Base-by-base conservation (phyloP, 257 asterid genomes). In the Solanum chilense region DNA sequence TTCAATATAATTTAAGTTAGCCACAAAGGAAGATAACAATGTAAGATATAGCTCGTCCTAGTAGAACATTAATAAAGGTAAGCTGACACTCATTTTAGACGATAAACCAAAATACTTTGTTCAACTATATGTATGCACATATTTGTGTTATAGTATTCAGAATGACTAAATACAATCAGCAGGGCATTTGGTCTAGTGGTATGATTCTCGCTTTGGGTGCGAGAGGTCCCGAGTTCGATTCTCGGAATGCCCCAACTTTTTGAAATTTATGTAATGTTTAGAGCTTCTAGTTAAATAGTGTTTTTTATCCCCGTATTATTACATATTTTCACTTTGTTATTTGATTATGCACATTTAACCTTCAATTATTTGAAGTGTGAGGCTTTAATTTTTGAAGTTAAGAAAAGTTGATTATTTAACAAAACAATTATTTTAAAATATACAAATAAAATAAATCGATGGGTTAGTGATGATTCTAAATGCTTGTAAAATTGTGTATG, bases 151-250 rank as follows among this genome's bases (percentile, higher is more conserved):
- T 49, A 15, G 2, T 0, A 0, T 15, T 15, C 5, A 0, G 1
- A 16, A 49, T 8, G 23, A 52, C 9, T 6, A 6, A 2, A 0
- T 6, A 2, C 9, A 52, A 3, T 3, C 9, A 52, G 0, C 3
- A 47, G 98, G 94, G 95, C 96, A 93, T 92, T 95, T 92, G 99
- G 98, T 93, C 95, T 94, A 92, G 96, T 92, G 98, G 95, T 91
- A 95, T 93, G 97, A 95, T 94, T 94, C 98, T 92, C 92, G 93
- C 95, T 96, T 90, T 60, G 94, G 97, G 97, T 91, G 95, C 94
- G 95, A 90, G 94, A 92, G 96, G 97, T 92, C 98, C 92, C 90
- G 91, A 92, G 94, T 92, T 95, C 93, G 88, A 96, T 93, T 92
- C 94, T 93, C 92, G 94, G 94, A 94, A 93, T 93, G 98, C 96